Conservation (phyloP, 768 basidiomycete species). For the Pisolithus sp. region DNA sequence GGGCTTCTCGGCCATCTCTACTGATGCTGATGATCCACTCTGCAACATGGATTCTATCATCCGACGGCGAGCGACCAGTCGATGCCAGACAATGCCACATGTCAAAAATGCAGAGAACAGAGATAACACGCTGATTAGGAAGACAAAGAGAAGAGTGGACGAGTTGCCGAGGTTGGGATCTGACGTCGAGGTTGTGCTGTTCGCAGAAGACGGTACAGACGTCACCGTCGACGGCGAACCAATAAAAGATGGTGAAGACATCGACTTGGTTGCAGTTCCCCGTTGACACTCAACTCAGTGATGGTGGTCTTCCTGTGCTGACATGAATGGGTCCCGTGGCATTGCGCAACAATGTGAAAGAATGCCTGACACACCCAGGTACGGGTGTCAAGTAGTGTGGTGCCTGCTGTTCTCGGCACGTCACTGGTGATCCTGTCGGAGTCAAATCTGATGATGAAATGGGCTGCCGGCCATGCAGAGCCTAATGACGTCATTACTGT, state of each 20-base stretch:
- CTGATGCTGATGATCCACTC: not conserved
- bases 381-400: not conserved
- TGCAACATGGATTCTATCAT: slow-evolving; percentile 19
- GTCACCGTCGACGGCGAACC: slow-evolving; percentile 3
- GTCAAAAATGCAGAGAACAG: slow-evolving; percentile 27
- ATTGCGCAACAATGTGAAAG: not conserved
- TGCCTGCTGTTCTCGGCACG: not conserved
- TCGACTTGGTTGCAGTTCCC: slow-evolving; percentile 16
- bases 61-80: slow-evolving; percentile 25
- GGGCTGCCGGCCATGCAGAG: too few relatives aligned
- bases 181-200: not conserved
- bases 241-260: slow-evolving; percentile 4
- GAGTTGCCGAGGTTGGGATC: slow-evolving; percentile 5
- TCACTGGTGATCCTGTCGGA: not conserved
- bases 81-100: slow-evolving; percentile 26
- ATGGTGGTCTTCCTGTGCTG: too few relatives aligned
- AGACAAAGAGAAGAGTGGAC: slow-evolving; percentile 26
- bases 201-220: not conserved
- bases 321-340: slow-evolving; percentile 9
- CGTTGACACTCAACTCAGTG: slow-evolving; percentile 3
- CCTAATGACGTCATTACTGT: too few relatives aligned
- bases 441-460: not conserved
- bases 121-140: slow-evolving; percentile 25
- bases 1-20: slow-evolving; percentile 12
- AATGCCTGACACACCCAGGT: too few relatives aligned